These are phyloP conservation scores for Climacium dendroides DNA, from an alignment of 225 moss, liverwort and hornwort genomes.

Conservation along the genomic window DNA sequence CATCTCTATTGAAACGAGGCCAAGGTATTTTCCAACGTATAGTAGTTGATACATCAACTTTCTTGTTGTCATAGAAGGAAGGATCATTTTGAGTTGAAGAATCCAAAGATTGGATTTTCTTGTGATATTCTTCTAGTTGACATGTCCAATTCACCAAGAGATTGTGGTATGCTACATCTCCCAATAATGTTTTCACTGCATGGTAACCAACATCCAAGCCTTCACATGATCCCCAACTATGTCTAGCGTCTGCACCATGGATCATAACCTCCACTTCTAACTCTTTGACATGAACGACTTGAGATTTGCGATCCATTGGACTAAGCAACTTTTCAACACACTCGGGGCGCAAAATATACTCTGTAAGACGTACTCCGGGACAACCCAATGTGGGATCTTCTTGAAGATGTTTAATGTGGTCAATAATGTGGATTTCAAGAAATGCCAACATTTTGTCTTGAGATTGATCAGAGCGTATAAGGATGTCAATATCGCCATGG, in stretches of 20 bases:
- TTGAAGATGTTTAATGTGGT: background rate
- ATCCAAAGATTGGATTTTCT: background rate
- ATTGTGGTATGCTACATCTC: background rate
- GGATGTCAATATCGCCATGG: background rate
- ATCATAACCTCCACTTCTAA: background rate
- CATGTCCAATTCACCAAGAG: background rate
- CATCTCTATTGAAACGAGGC: no score
- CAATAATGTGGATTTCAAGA: background rate
- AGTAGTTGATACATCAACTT: background rate
- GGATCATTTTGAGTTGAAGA: background rate
- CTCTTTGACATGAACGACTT: background rate
- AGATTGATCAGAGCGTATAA: background rate
- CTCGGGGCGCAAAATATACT: background rate
- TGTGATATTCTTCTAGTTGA: background rate
- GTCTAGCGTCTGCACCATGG: background rate
- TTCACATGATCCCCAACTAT: background rate
- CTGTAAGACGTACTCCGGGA: background rate
- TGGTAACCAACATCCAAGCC: background rate
- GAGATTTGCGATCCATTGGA: background rate
- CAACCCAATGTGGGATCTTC: background rate
- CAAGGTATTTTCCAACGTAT: background rate
- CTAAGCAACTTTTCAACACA: background rate
- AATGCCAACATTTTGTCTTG: background rate
- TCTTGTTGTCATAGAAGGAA: fast-evolving
- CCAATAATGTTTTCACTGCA: background rate